Conservation (phyloP, 768 basidiomycete species). For the Leccinum uliginosum region DNA sequence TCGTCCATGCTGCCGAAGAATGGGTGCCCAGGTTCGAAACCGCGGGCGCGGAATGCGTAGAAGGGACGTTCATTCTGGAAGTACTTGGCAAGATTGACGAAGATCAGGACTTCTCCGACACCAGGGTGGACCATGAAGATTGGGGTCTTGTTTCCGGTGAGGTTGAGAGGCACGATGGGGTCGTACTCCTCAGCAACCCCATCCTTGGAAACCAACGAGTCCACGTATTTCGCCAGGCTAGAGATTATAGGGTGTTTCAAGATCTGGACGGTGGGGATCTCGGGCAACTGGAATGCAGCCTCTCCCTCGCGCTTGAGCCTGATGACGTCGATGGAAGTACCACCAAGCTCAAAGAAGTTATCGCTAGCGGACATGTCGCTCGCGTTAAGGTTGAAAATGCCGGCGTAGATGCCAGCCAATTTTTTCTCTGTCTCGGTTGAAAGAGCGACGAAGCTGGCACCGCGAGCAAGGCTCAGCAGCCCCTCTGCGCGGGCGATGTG, state of each 20-base stretch:
- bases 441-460: slow-evolving; percentile 19
- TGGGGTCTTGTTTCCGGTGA: not conserved
- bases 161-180: not conserved
- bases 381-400: slow-evolving; percentile 27
- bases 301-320: slow-evolving; percentile 28
- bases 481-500: not conserved
- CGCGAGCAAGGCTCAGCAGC: slow-evolving; percentile 16
- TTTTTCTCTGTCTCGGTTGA: slow-evolving; percentile 24
- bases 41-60: not conserved
- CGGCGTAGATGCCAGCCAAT: slow-evolving; percentile 28
- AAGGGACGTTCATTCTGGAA: not conserved
- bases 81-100: not conserved
- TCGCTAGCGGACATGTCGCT: slow-evolving; percentile 26
- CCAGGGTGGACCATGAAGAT: not conserved
- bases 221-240: slow-evolving; percentile 29
- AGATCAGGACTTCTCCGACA: not conserved
- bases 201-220: slow-evolving; percentile 23
- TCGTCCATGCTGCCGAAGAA: not conserved
- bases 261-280: slow-evolving; percentile 37
- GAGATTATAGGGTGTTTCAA: slow-evolving; percentile 32
- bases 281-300: slow-evolving; percentile 22
- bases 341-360: slow-evolving; percentile 15
- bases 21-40: not conserved
- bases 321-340: slow-evolving; percentile 38
- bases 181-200: not conserved